Base-by-base conservation (phyloP, 345 rosid genomes). In the Cardamine resedifolia region DNA sequence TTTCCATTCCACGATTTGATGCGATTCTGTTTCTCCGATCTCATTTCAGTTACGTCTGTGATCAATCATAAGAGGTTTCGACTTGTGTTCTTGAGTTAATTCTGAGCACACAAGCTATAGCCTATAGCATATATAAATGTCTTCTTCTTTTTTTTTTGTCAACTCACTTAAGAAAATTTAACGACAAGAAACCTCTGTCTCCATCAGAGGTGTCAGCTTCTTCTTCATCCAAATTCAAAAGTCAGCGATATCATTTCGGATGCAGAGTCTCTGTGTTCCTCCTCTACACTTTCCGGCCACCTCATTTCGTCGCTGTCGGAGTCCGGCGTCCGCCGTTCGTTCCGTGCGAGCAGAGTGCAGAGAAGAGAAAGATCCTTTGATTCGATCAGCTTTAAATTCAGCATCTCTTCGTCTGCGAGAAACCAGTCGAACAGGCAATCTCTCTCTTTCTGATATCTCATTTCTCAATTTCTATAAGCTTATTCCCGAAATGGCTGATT, bases 331-430 rank as follows among this genome's bases (percentile, higher is more conserved):
- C 50, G 3, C 34, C 16, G 44, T 9, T 64, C 43, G 68, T 23
- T 20, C 59, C 6, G 39, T 36, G 11, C 78, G 79, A 76, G 90
- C 95, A 4, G 76, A 78, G 23, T 78, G 69, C 47, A 77, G 68
- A 64, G 78, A 80, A 15, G 91, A 83, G 20, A 65, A 60, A 30
- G 91, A 88, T 79, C 89, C 89, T 44, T 81, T 85, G 64, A 74
- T 88, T 68, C 85, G 80, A 45, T 76, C 89, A 24, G 91, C 97
- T 58, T 36, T 84, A 11, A 6, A 69, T 34, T 84, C 88, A 8
- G 97, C 96, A 34, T 85, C 91, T 45, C 85, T 89, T 64, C 96
- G 99, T 63, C 84, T 88, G 15, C 91, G 77, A 77, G 98, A 94
- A 83, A 89, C 91, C 53, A 86, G 80, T 52, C 83, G 85, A 50